Evolutionary conservation across 1,284 basidiomycete genomes (phyloP).

Genomic region (Coniophora puteana): DNA sequence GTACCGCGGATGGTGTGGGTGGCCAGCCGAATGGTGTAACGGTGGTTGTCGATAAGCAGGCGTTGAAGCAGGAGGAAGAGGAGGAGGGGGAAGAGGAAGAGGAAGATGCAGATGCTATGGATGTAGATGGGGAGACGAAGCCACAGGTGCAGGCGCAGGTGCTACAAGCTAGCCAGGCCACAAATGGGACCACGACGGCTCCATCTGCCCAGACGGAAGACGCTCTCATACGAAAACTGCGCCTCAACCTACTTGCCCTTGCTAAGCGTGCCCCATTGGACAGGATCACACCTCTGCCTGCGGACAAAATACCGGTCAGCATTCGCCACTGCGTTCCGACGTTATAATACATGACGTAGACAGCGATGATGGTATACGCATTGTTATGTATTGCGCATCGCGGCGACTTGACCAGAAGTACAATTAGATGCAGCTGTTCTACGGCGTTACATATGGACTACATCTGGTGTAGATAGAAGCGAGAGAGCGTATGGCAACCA

Average conservation of each 20-base stretch:
- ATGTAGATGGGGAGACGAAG: slow-evolving; percentile 17
- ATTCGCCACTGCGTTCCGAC: slow-evolving; percentile 59
- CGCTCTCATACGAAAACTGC: slow-evolving; percentile 46
- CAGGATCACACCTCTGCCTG: slow-evolving; percentile 60
- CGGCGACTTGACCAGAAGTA: no score
- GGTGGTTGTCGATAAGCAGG: slow-evolving; percentile 26
- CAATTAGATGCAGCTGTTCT: no score
- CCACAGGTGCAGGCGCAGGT: slow-evolving; percentile 2
- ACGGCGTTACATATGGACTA: no score
- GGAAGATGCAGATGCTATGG: slow-evolving; percentile 16
- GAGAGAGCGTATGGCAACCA: no score
- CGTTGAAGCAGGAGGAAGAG: slow-evolving; percentile 9
- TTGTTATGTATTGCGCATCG: no score
- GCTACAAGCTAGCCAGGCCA: no score
- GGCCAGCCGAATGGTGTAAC: slow-evolving; percentile 37
- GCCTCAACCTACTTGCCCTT: slow-evolving; percentile 67
- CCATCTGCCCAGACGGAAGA: slow-evolving; percentile 43
- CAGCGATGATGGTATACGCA: no score
- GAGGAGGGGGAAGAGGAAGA: slow-evolving; percentile 10
- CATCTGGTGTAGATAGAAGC: no score
- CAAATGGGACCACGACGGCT: no score
- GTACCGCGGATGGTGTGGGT: background rate
- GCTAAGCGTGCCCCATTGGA: slow-evolving; percentile 72
- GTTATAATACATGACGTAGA: no score
- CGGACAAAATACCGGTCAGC: slow-evolving; percentile 62